phyloP scores from a whole-genome alignment of 164 flowering plant species.

The Echeveria elegans region DNA sequence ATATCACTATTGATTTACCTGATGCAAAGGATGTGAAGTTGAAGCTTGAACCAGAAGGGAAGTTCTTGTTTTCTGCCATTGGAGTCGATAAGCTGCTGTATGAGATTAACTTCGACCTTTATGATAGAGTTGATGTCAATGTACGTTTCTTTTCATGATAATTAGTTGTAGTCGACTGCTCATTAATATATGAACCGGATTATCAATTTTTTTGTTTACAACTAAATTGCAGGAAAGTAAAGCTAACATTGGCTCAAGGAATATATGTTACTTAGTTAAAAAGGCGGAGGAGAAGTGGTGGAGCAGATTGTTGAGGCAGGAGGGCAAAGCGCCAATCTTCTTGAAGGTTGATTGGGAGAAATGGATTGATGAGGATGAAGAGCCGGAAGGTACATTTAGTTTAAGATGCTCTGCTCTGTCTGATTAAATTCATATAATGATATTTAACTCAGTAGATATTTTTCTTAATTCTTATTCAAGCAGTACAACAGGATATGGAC shows the following conservation, averaged over 20 bases:
- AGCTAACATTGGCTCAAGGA: conserved; percentile 41
- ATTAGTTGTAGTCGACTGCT: conserved; percentile 27
- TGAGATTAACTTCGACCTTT: conserved; percentile 50
- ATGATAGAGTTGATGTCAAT: conserved; percentile 50
- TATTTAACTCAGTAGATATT: background rate
- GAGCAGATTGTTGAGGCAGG: conserved; percentile 48
- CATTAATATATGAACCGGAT: too few relatives aligned
- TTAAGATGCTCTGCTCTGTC: background rate
- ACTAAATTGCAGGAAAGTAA: conserved; percentile 52
- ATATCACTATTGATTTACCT: conserved; percentile 22
- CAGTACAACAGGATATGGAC: conserved; percentile 38
- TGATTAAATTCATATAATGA: background rate
- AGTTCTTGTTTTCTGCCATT: conserved; percentile 53
- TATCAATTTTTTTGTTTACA: background rate
- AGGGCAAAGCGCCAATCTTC: conserved; percentile 52
- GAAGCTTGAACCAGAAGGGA: conserved; percentile 49
- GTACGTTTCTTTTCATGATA: conserved; percentile 31
- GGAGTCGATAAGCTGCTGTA: conserved; percentile 36
- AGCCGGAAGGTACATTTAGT: conserved; percentile 22
- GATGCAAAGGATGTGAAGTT: conserved; percentile 68
- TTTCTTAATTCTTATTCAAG: background rate
- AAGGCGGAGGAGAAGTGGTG: conserved; percentile 76
- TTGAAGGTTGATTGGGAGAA: conserved; percentile 74
- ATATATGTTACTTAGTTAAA: conserved; percentile 41
- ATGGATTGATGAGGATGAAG: conserved; percentile 82